Conservation (phyloP, 345 rosid species). For the Euphorbia lathyris region DNA sequence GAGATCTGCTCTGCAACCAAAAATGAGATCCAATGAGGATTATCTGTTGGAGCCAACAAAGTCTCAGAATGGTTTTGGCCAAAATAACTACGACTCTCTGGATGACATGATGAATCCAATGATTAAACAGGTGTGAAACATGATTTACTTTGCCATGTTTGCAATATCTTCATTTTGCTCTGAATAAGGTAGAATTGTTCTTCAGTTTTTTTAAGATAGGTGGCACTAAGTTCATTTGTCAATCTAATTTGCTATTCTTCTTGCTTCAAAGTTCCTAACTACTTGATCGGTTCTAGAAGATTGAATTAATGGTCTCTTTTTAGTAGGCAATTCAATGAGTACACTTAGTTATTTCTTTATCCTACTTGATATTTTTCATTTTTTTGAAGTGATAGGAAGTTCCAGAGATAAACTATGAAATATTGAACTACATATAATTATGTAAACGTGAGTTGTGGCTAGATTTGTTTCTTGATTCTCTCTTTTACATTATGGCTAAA, state of each 20-base stretch:
- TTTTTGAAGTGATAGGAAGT: no score
- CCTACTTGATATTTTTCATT: no score
- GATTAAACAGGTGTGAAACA: conserved; percentile 57
- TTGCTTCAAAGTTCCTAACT: not conserved
- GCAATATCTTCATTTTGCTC: conserved; percentile 1
- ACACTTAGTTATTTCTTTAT: no score
- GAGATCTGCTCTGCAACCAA: conserved; percentile 33
- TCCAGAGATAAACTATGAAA: no score
- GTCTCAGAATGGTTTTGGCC: conserved; percentile 41
- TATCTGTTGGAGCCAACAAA: conserved; percentile 41
- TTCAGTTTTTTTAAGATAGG: no score
- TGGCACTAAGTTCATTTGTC: not conserved
- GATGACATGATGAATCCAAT: conserved; percentile 66
- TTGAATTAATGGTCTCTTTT: no score
- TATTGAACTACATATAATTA: no score
- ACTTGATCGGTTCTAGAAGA: no score
- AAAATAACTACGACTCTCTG: conserved; percentile 48
- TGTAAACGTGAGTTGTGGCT: no score
- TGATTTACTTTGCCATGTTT: conserved; percentile 6
- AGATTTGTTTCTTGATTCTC: no score
- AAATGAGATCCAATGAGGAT: conserved; percentile 37
- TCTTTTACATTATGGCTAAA: no score
- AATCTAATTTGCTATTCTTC: not conserved
- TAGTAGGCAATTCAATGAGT: no score
- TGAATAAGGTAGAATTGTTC: not conserved